Percentiles rank a stretch among this genome's conserved stretches.
phyloP scores from a whole-genome alignment of 495 filamentous ascomycete genomes.

The Xylaria venustula region DNA sequence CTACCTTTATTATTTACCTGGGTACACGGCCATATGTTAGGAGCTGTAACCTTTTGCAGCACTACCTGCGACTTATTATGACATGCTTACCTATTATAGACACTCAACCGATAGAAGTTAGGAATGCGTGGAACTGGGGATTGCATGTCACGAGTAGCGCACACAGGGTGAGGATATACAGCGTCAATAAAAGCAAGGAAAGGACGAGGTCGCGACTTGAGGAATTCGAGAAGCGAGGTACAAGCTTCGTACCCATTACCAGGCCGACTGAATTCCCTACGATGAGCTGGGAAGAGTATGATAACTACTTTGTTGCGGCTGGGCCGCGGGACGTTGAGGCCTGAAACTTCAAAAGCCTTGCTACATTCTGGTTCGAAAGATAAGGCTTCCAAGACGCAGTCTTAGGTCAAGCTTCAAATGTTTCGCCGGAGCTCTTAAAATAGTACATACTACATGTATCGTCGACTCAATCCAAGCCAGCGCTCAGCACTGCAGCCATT shows the following conservation, averaged over 20 bases:
- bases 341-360: not conserved
- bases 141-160: slow-evolving; percentile 66
- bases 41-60: not conserved
- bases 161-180: slow-evolving; percentile 63
- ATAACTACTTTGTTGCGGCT: slow-evolving; percentile 42
- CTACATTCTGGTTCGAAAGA: no score
- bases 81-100: slow-evolving; percentile 20
- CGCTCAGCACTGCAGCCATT: no score
- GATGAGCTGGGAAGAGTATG: slow-evolving; percentile 48
- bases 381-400: no score
- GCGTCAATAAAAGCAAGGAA: slow-evolving; percentile 54
- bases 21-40: not conserved
- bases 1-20: not conserved
- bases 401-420: no score
- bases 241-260: slow-evolving; percentile 52
- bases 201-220: slow-evolving; percentile 50
- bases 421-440: no score
- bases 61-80: not conserved
- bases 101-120: slow-evolving; percentile 34
- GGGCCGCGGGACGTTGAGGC: slow-evolving; percentile 45
- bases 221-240: slow-evolving; percentile 45
- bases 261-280: slow-evolving; percentile 43
- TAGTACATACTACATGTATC: no score
- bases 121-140: slow-evolving; percentile 56
- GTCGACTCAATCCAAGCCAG: no score